Percentiles rank a stretch among this genome's conserved stretches.
These are phyloP conservation scores for Chenopodium quinoa DNA, from an alignment of 148 eudicot genomes.

Conservation along the genomic window DNA sequence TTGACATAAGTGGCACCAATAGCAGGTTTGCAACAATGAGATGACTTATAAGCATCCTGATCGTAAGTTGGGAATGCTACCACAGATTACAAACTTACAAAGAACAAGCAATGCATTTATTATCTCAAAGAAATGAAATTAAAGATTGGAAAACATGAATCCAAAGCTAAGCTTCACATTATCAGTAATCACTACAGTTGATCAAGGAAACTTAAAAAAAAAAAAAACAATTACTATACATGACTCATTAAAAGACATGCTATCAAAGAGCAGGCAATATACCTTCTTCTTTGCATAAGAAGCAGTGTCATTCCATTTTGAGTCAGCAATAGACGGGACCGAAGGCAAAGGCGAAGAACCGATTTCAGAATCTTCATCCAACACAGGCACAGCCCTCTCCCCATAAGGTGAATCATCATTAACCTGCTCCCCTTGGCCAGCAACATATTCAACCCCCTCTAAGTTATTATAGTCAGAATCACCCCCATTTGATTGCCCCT, in stretches of 20 bases:
- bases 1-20: neutral
- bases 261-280: constrained; percentile 20
- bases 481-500: constrained; percentile 27
- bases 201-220: neutral
- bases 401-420: constrained; percentile 66
- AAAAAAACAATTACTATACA: neutral
- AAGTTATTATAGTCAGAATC: constrained; percentile 29
- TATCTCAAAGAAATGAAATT: neutral
- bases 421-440: constrained; percentile 33
- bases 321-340: constrained; percentile 40
- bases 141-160: neutral
- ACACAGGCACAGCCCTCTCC: constrained; percentile 23
- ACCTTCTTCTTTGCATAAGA: constrained; percentile 77
- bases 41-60: constrained; percentile 4
- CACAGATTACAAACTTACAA: neutral
- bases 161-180: constrained; percentile 2
- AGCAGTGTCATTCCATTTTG: constrained; percentile 79
- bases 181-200: constrained; percentile 10
- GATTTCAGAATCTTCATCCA: constrained; percentile 37
- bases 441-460: constrained; percentile 26
- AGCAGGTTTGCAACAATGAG: neutral
- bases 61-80: neutral
- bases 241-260: neutral
- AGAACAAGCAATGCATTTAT: neutral
- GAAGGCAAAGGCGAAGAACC: constrained; percentile 46